A percentile compares a stretch with the other conserved stretches of the same genome.
Conservation (phyloP, 495 filamentous ascomycete species). For the Acidiella bohemica region DNA sequence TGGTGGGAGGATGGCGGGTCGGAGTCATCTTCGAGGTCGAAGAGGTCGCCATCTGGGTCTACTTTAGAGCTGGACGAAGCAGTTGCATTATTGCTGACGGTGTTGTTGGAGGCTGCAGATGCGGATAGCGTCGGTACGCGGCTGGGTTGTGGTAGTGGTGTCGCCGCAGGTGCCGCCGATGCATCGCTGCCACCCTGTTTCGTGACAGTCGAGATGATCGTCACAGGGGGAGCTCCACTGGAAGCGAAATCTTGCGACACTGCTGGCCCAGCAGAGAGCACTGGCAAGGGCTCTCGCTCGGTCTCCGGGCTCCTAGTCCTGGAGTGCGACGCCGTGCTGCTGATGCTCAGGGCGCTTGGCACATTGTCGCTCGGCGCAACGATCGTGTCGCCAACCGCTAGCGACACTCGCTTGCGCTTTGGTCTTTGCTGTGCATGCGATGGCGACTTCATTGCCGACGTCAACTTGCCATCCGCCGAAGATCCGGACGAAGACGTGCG, state of each 20-base stretch:
- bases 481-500: constrained; percentile 17
- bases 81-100: neutral
- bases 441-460: constrained; percentile 18
- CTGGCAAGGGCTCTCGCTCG: neutral
- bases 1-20: neutral
- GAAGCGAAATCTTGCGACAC: neutral
- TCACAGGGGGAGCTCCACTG: neutral
- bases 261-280: neutral
- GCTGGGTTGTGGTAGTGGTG: neutral
- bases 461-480: constrained; percentile 16
- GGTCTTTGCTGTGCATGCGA: neutral
- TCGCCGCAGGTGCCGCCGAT: neutral
- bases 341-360: constrained; percentile 1
- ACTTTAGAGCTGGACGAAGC: neutral
- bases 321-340: constrained; percentile 16
- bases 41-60: constrained; percentile 19
- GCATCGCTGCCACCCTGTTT: neutral
- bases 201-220: neutral
- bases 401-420: constrained; percentile 16
- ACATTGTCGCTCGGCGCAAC: constrained; percentile 17
- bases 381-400: constrained; percentile 16
- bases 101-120: neutral
- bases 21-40: constrained; percentile 17
- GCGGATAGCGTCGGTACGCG: neutral
- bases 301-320: constrained; percentile 1